Conservation (phyloP, 768 basidiomycete genomes). For the Galerina sulciceps region DNA sequence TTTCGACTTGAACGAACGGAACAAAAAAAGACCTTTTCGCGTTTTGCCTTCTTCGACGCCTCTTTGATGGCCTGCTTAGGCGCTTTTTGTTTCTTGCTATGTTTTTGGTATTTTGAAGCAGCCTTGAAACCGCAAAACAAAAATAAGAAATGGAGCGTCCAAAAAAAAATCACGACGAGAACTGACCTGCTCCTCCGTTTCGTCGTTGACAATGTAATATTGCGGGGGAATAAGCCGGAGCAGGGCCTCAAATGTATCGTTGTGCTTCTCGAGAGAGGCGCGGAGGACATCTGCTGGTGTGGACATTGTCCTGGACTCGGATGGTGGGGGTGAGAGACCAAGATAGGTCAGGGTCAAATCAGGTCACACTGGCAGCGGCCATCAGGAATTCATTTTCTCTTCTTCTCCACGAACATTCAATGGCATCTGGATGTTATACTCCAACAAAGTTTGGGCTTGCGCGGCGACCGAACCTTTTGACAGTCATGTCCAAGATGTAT, state of each 20-base stretch:
- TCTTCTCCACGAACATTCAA: too few relatives aligned
- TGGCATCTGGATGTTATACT: too few relatives aligned
- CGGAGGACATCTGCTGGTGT: slow-evolving; percentile 54
- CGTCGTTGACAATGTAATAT: slow-evolving; percentile 80
- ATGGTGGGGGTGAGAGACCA: slow-evolving; percentile 1
- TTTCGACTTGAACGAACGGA: slow-evolving; percentile 1
- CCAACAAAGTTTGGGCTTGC: too few relatives aligned
- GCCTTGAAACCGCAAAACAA: slow-evolving; percentile 38
- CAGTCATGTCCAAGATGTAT: too few relatives aligned
- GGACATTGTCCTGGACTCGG: slow-evolving; percentile 40
- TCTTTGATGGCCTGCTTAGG: slow-evolving; percentile 89
- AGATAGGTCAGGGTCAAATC: slow-evolving; percentile 17
- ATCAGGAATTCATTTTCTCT: too few relatives aligned
- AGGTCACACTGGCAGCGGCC: too few relatives aligned
- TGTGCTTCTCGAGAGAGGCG: slow-evolving; percentile 79
- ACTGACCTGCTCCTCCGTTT: slow-evolving; percentile 67
- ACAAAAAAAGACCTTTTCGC: slow-evolving; percentile 67
- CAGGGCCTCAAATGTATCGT: slow-evolving; percentile 82
- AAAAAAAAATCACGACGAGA: background rate
- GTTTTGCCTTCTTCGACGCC: slow-evolving; percentile 85
- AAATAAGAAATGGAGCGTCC: too few relatives aligned
- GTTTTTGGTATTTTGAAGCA: slow-evolving; percentile 78
- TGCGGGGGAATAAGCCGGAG: slow-evolving; percentile 87
- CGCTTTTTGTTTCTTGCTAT: slow-evolving; percentile 84
- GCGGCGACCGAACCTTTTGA: too few relatives aligned